These are phyloP conservation scores for Botrytis aclada DNA, from an alignment of 2,329 filamentous ascomycete genomes.

Conservation along the genomic window DNA sequence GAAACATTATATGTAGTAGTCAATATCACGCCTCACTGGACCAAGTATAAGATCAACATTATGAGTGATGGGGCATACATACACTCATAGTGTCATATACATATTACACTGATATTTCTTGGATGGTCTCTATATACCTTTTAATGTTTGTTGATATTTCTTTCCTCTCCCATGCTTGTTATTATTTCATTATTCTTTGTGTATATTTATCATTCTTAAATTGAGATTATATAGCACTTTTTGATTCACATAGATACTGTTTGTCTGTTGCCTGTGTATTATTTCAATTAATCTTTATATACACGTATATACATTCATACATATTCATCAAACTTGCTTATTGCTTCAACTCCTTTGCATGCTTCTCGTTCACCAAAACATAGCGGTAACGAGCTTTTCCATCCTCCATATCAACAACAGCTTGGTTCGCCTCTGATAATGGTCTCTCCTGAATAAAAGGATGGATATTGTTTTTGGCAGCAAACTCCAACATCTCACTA, in stretches of 20 bases:
- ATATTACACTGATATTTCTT: neutral
- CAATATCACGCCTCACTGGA: neutral
- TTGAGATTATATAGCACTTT: neutral
- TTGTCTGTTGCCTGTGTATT: neutral
- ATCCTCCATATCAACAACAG: conserved; percentile 53
- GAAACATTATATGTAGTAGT: too few relatives aligned
- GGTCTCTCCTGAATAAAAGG: conserved; percentile 54
- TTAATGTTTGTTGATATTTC: neutral
- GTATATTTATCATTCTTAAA: neutral
- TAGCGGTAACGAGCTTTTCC: conserved; percentile 52
- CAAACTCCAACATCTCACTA: conserved; percentile 57
- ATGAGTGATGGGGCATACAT: neutral
- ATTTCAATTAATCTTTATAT: neutral
- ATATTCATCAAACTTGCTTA: neutral
- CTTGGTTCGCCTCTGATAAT: conserved; percentile 55
- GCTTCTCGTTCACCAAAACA: conserved; percentile 36
- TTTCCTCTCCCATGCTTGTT: neutral
- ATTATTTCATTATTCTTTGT: neutral
- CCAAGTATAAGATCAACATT: too few relatives aligned
- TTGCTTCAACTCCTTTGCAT: conserved; percentile 13
- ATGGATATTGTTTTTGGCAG: conserved; percentile 54
- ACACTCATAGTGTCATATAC: neutral
- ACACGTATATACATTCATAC: neutral
- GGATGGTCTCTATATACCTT: too few relatives aligned
- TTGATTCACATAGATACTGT: neutral